Percentiles rank a stretch among this genome's conserved stretches.
These are phyloP conservation scores for Herpotrichia juniperi DNA, from an alignment of 2,329 filamentous ascomycete genomes.

Conservation along the genomic window DNA sequence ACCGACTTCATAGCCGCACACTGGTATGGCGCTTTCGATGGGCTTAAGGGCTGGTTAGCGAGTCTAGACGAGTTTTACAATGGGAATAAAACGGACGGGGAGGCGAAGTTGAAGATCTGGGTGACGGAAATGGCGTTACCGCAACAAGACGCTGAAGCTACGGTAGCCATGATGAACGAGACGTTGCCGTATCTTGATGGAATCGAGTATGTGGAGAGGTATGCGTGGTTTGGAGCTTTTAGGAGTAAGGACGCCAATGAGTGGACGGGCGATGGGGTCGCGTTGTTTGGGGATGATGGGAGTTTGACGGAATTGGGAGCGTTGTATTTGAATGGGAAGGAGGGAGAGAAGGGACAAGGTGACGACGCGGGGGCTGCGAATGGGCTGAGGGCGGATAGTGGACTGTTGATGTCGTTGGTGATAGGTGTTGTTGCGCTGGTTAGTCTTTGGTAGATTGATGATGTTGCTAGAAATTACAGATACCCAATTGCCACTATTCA, in stretches of 20 bases:
- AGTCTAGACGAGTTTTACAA: slow-evolving; percentile 60
- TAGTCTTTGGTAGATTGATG: neutral
- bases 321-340: slow-evolving; percentile 35
- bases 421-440: neutral
- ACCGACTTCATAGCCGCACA: slow-evolving; percentile 60
- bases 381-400: neutral
- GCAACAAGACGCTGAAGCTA: slow-evolving; percentile 61
- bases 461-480: neutral
- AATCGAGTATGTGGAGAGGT: slow-evolving; percentile 52
- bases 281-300: slow-evolving; percentile 38
- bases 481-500: neutral
- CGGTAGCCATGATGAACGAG: slow-evolving; percentile 73
- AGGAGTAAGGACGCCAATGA: slow-evolving; percentile 39
- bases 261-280: slow-evolving; percentile 44
- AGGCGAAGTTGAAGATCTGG: slow-evolving; percentile 62
- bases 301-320: slow-evolving; percentile 40
- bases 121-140: slow-evolving; percentile 76
- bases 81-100: slow-evolving; percentile 55
- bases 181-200: slow-evolving; percentile 72
- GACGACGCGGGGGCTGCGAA: slow-evolving; percentile 8
- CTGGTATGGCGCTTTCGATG: slow-evolving; percentile 70
- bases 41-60: slow-evolving; percentile 69
- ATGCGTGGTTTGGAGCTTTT: slow-evolving; percentile 45
- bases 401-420: neutral
- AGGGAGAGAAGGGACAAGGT: slow-evolving; percentile 38